Evolutionary conservation across 169 alveolate species (phyloP).

Genomic region (Plasmodium fragile): DNA sequence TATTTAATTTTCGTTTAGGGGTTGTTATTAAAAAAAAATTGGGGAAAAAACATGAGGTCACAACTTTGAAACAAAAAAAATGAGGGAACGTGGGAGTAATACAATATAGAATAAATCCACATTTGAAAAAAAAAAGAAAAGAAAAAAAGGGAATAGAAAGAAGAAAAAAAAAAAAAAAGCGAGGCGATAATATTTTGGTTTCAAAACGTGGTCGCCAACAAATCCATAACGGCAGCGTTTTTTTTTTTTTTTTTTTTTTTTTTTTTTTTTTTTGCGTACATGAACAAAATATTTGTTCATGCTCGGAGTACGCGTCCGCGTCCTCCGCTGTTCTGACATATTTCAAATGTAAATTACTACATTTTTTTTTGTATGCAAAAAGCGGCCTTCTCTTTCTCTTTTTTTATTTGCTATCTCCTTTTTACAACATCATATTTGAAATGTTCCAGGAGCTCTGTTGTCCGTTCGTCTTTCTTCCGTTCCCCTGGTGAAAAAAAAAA

Average conservation of each 20-base stretch:
- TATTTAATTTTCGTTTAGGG: not conserved
- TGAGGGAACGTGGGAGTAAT: not conserved
- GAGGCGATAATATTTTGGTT: not conserved
- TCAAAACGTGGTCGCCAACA: not conserved
- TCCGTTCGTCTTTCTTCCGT: slow-evolving; percentile 22
- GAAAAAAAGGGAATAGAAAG: not conserved
- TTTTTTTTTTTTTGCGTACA: not conserved
- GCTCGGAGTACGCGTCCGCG: not conserved
- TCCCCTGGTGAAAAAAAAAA: slow-evolving; percentile 43
- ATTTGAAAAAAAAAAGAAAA: not conserved
- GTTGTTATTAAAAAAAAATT: slow-evolving; percentile 23
- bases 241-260: no score
- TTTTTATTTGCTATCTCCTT: not conserved
- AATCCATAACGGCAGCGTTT: not conserved
- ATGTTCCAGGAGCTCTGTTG: slow-evolving; percentile 16
- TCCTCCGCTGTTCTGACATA: not conserved
- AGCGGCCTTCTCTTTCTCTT: not conserved
- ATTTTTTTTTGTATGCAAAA: not conserved
- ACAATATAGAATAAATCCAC: not conserved
- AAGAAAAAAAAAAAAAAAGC: not conserved
- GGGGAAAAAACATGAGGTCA: not conserved
- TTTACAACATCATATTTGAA: slow-evolving; percentile 58
- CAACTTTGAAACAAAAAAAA: slow-evolving; percentile 33
- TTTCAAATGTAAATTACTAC: not conserved
- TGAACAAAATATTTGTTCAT: slow-evolving; percentile 1